A percentile compares a stretch with the other conserved stretches of the same genome.
Evolutionary conservation across 78 protist species (phyloP).

Genomic region (Dictyostelium brefeldianum): DNA sequence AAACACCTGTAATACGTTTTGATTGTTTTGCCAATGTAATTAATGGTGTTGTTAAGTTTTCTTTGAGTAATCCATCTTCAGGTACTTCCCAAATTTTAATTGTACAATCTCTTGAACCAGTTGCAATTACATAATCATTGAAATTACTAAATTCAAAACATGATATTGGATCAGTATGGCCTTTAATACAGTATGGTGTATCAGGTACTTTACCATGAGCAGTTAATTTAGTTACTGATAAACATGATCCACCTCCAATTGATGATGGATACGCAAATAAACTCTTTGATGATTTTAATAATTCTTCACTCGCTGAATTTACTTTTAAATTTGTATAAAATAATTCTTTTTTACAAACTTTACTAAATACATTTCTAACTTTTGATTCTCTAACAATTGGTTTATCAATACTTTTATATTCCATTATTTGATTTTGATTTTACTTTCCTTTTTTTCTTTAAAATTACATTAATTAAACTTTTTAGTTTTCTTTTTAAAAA

Average conservation of each 20-base stretch:
- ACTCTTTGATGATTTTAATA: constrained; percentile 63
- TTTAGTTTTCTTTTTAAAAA: constrained; percentile 5
- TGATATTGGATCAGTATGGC: constrained; percentile 93
- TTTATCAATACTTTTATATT: constrained; percentile 64
- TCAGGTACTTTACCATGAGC: constrained; percentile 71
- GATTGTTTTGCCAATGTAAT: constrained; percentile 89
- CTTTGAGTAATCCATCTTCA: constrained; percentile 88
- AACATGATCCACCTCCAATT: constrained; percentile 81
- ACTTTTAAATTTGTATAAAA: constrained; percentile 76
- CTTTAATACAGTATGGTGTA: constrained; percentile 81
- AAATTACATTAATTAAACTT: neutral
- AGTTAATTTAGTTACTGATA: constrained; percentile 44
- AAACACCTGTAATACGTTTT: constrained; percentile 84
- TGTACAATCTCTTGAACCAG: constrained; percentile 96
- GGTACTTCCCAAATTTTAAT: constrained; percentile 95
- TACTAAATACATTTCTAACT: constrained; percentile 71
- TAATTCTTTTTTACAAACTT: constrained; percentile 73
- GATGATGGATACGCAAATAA: constrained; percentile 73
- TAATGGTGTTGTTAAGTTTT: constrained; percentile 39
- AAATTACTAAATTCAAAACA: constrained; percentile 96
- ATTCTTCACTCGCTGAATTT: constrained; percentile 48
- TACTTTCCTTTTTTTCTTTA: neutral
- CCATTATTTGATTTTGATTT: constrained; percentile 24
- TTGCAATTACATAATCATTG: constrained; percentile 92
- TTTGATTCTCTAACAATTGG: constrained; percentile 72